Evolutionary conservation across 192 early-diverging fungal genomes (phyloP), one percentile per base, ranked within the genome.

Genomic region (Umbelopsis sp.): DNA sequence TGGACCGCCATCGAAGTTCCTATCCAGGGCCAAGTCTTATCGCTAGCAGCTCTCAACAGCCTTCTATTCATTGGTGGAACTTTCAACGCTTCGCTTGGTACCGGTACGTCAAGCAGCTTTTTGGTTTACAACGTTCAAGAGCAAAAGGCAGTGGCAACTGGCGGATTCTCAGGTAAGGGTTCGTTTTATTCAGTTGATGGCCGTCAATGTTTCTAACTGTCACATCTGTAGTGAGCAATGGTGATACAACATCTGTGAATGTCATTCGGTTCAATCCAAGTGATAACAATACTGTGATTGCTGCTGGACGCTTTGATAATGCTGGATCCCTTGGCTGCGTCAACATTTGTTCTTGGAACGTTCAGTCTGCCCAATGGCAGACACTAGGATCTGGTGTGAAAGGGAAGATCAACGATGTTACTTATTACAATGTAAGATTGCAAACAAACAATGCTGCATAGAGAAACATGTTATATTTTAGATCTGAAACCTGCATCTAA

Each of bases 31-130:
- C 80, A 87, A 65, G 78, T 90, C 9, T 71, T 81, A 65, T 69
- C 76, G 24, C 53, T 90, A 31, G 79, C 78, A 56, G 77, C 82
- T 22, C 71, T 80, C 6, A 75, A 87, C 11, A 80, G 83, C 51
- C 47, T 81, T 44, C 79, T 91, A 44, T 86, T 85, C 65, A 80
- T 89, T 31, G 88, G 88, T 49, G 87, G 90, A 24, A 70, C 71
- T 20, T 83, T 87, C 31, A 80, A 74, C 47, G 65, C 73, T 8
- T 73, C 72, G n/a, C 31, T 68, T n/a, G 44, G 45, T 11, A 17
- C 71, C 3, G 69, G 66, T 0, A 9, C 66, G 6, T 22, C 29
- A 5, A 77, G 69, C 56, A 83, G 87, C 20, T 80, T 89, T 12
- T 66, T 79, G 1, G 77, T 81, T 41, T 83, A 83, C 71, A 72